A percentile compares a stretch with the other conserved stretches of the same genome.
These are phyloP conservation scores for Drechslera avenae DNA, from an alignment of 2,329 filamentous ascomycete genomes.

Conservation along the genomic window DNA sequence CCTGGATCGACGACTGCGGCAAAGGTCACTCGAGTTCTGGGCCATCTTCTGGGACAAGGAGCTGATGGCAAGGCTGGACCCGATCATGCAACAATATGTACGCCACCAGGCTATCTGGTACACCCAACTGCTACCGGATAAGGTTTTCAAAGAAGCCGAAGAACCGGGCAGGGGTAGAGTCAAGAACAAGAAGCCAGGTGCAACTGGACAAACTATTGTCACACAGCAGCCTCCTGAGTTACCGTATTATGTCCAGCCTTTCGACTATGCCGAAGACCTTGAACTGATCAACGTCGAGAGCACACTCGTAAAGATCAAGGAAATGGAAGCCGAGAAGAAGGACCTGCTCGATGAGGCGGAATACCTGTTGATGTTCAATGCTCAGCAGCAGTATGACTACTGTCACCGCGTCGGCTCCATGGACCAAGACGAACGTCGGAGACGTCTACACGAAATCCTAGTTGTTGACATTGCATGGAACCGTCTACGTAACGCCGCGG, in stretches of 20 bases:
- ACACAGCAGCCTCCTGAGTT: slow-evolving; percentile 2
- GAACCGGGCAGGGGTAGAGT: slow-evolving; percentile 3
- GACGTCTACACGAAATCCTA: slow-evolving; percentile 27
- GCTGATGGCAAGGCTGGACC: slow-evolving; percentile 31
- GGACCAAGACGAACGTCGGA: slow-evolving; percentile 23
- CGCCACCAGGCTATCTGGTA: slow-evolving; percentile 34
- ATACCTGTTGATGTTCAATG: slow-evolving; percentile 24
- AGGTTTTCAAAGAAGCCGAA: slow-evolving; percentile 23
- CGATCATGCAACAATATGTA: slow-evolving; percentile 34
- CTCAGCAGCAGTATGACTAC: slow-evolving; percentile 29
- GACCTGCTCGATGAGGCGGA: slow-evolving; percentile 28
- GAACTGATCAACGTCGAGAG: slow-evolving; percentile 16
- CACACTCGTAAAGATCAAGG: slow-evolving; percentile 15
- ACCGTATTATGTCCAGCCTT: slow-evolving; percentile 25
- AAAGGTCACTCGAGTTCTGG: slow-evolving; percentile 32
- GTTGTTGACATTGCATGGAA: slow-evolving; percentile 26
- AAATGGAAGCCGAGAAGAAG: slow-evolving; percentile 20
- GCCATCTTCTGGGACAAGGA: slow-evolving; percentile 32
- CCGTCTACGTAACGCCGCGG: slow-evolving; percentile 21
- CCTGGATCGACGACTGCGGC: slow-evolving; percentile 21
- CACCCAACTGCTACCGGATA: slow-evolving; percentile 24
- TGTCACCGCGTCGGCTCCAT: slow-evolving; percentile 16
- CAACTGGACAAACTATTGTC: background rate
- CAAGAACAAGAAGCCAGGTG: background rate
- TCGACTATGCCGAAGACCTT: slow-evolving; percentile 31